phyloP scores from a whole-genome alignment of 208 protist species.

The Tetramitus jugosus region DNA sequence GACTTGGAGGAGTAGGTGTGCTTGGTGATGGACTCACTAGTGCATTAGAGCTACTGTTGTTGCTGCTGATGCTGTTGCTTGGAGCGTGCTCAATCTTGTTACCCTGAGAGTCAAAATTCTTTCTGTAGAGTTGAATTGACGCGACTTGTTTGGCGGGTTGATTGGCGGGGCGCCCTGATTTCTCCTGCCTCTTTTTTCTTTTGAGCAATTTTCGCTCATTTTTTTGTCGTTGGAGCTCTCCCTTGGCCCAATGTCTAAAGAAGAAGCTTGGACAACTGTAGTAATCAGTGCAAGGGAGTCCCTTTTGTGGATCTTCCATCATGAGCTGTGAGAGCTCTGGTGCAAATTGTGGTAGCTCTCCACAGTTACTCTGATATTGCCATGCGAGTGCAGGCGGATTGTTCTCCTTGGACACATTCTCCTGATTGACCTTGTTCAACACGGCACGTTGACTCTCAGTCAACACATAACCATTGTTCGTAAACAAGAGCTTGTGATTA shows the following conservation, averaged over 20 bases:
- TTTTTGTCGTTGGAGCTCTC: too few relatives aligned
- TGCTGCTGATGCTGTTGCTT: neutral
- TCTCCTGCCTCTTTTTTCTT: conserved; percentile 12
- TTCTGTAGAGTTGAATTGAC: too few relatives aligned
- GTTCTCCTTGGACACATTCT: neutral
- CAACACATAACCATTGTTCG: neutral
- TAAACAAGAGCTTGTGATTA: neutral
- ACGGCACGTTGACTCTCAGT: neutral
- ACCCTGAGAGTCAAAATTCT: neutral
- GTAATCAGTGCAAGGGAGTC: neutral
- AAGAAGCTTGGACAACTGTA: conserved; percentile 8
- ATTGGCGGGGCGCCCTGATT: neutral
- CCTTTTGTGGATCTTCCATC: neutral
- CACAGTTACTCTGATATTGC: neutral
- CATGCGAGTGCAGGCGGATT: neutral
- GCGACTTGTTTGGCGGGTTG: too few relatives aligned
- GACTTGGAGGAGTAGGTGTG: too few relatives aligned
- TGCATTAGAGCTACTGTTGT: neutral
- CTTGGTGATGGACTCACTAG: neutral
- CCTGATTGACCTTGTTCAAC: neutral
- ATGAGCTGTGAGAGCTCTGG: neutral
- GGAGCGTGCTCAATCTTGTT: neutral
- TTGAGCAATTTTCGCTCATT: too few relatives aligned
- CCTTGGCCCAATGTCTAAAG: neutral
- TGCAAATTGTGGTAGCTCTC: neutral